Conservation (phyloP, 1,284 basidiomycete genomes). For the Schizopora paradoxa region DNA sequence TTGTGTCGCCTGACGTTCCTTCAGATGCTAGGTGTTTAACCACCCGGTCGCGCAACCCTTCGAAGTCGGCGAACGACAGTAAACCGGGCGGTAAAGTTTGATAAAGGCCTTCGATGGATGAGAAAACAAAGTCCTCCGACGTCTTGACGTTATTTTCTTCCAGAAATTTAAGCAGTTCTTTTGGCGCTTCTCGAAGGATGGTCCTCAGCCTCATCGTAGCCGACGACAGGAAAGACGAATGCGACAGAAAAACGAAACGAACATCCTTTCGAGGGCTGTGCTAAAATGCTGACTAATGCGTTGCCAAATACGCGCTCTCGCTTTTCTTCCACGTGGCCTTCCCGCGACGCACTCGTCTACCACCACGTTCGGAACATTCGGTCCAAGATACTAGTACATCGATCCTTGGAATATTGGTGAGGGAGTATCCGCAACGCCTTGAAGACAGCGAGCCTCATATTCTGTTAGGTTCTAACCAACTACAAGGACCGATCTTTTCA, state of each 20-base stretch:
- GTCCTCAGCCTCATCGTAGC: slow-evolving; percentile 13
- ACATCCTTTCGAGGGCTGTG: neutral
- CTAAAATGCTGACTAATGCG: neutral
- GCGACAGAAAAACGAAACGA: neutral
- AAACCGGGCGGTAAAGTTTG: slow-evolving; percentile 42
- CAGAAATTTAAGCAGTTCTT: slow-evolving; percentile 26
- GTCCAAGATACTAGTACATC: no score
- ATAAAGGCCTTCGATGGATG: slow-evolving; percentile 39
- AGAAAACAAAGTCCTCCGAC: slow-evolving; percentile 54
- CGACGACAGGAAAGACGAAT: neutral
- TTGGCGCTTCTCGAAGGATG: slow-evolving; percentile 9
- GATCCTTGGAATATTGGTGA: no score
- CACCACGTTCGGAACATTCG: no score
- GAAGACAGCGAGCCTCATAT: no score
- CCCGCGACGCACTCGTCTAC: no score
- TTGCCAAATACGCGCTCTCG: neutral
- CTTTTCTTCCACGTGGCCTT: neutral
- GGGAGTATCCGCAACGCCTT: no score
- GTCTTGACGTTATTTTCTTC: slow-evolving; percentile 45
- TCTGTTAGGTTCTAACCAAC: no score
- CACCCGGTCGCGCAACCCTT: slow-evolving; percentile 34
- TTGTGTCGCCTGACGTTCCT: slow-evolving; percentile 35
- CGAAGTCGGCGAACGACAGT: slow-evolving; percentile 44
- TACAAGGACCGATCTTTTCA: no score
- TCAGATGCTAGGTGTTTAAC: slow-evolving; percentile 38